A percentile compares a stretch with the other conserved stretches of the same genome.
Evolutionary conservation across 306 rosid genomes (phyloP).

Genomic region (Gillenia trifoliata): DNA sequence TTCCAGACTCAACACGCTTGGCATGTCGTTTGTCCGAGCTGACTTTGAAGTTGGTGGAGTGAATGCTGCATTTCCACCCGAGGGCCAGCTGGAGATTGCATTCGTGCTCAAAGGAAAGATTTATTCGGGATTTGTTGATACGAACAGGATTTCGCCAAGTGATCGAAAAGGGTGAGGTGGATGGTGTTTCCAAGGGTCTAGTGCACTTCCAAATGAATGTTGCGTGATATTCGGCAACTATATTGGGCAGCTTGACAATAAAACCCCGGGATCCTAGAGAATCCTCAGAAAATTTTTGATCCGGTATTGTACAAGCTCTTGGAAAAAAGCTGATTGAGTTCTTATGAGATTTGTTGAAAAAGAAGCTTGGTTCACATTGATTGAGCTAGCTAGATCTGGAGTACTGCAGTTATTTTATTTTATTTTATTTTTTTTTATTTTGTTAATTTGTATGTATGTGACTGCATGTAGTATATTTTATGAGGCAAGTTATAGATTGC

Average conservation of each 20-base stretch:
- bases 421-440: background rate
- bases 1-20: slow-evolving; percentile 88
- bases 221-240: slow-evolving; percentile 68
- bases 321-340: slow-evolving; percentile 71
- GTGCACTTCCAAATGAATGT: slow-evolving; percentile 93
- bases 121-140: slow-evolving; percentile 79
- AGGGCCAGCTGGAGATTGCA: slow-evolving; percentile 87
- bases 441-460: background rate
- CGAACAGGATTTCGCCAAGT: slow-evolving; percentile 68
- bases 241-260: slow-evolving; percentile 82
- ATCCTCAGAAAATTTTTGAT: slow-evolving; percentile 70
- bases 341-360: slow-evolving; percentile 59
- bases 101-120: slow-evolving; percentile 70
- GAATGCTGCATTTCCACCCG: slow-evolving; percentile 81
- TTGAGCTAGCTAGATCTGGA: slow-evolving; percentile 12
- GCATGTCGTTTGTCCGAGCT: slow-evolving; percentile 76
- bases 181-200: slow-evolving; percentile 82
- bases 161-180: slow-evolving; percentile 82
- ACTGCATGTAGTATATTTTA: background rate
- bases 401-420: background rate
- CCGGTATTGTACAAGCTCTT: slow-evolving; percentile 70
- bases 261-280: slow-evolving; percentile 75
- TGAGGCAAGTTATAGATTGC: background rate
- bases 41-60: slow-evolving; percentile 80
- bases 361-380: slow-evolving; percentile 42